These are phyloP conservation scores for Periconia digitata DNA, from an alignment of 2,329 filamentous ascomycete genomes.

Conservation along the genomic window DNA sequence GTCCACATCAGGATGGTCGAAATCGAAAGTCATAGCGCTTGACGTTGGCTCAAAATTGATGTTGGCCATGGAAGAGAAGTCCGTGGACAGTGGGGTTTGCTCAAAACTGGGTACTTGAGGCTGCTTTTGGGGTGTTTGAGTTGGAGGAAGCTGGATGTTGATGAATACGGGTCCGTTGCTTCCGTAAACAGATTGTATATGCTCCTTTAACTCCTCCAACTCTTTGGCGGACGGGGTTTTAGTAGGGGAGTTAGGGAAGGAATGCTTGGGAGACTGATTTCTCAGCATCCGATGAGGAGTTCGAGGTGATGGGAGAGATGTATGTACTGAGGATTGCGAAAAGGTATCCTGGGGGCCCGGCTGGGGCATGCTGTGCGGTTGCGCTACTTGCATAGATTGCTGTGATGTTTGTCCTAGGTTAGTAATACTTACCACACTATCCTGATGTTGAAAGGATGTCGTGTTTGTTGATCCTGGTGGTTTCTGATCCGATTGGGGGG, in stretches of 20 bases:
- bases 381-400: conserved; percentile 85
- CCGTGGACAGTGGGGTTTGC: conserved; percentile 57
- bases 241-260: conserved; percentile 30
- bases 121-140: conserved; percentile 50
- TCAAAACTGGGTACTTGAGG: conserved; percentile 43
- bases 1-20: conserved; percentile 45
- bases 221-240: conserved; percentile 43
- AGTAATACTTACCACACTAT: conserved; percentile 58
- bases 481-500: conserved; percentile 47
- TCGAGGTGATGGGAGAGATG: conserved; percentile 37
- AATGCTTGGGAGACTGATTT: conserved; percentile 36
- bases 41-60: conserved; percentile 48
- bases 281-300: conserved; percentile 37
- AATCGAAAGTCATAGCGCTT: conserved; percentile 42
- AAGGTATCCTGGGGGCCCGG: conserved; percentile 61
- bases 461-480: conserved; percentile 27
- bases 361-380: conserved; percentile 82
- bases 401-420: conserved; percentile 65
- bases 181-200: conserved; percentile 48
- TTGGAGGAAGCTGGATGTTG: conserved; percentile 58
- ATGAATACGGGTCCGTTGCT: conserved; percentile 46
- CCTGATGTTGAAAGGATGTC: conserved; percentile 50
- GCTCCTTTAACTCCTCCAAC: conserved; percentile 46
- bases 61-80: conserved; percentile 57
- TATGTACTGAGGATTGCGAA: conserved; percentile 42